phyloP scores from a whole-genome alignment of 129 eudicot genomes.

The Helianthus tuberosus region DNA sequence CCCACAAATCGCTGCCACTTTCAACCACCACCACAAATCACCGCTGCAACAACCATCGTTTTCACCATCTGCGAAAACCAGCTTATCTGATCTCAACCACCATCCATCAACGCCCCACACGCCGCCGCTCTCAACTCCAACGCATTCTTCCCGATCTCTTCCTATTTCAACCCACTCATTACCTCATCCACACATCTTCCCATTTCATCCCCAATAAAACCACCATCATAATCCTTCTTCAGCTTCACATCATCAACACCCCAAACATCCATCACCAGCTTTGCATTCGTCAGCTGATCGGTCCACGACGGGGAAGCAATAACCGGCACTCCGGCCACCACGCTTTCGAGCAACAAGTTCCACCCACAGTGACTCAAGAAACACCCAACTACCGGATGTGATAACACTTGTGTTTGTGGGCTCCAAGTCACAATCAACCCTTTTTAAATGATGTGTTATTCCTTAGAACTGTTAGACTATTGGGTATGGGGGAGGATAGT shows the following conservation, averaged over 20 bases:
- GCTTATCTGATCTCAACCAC: conserved; percentile 18
- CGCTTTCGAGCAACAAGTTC: conserved; percentile 48
- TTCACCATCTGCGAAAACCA: too few species aligned
- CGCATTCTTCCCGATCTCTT: conserved; percentile 34
- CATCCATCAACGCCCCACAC: conserved; percentile 27
- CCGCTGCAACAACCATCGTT: too few species aligned
- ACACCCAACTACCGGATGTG: conserved; percentile 45
- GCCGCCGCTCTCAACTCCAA: conserved; percentile 39
- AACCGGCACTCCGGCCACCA: conserved; percentile 49
- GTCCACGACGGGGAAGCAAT: conserved; percentile 53
- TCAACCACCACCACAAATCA: too few species aligned
- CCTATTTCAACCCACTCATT: conserved; percentile 39
- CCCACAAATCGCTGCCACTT: too few species aligned
- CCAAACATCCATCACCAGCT: conserved; percentile 44
- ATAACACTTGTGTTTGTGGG: conserved; percentile 41
- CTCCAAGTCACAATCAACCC: conserved; percentile 59
- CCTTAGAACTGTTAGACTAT: too few species aligned
- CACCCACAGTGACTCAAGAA: conserved; percentile 65
- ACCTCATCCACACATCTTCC: conserved; percentile 39
- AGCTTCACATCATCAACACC: conserved; percentile 37
- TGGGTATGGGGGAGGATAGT: too few species aligned
- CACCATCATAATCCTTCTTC: conserved; percentile 17
- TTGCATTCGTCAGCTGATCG: conserved; percentile 55
- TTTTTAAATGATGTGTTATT: not conserved
- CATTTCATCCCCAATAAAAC: conserved; percentile 32